Evolutionary conservation across 306 rosid species (phyloP), one percentile per base, ranked within the genome.

Genomic region (Cicer yamashitae): DNA sequence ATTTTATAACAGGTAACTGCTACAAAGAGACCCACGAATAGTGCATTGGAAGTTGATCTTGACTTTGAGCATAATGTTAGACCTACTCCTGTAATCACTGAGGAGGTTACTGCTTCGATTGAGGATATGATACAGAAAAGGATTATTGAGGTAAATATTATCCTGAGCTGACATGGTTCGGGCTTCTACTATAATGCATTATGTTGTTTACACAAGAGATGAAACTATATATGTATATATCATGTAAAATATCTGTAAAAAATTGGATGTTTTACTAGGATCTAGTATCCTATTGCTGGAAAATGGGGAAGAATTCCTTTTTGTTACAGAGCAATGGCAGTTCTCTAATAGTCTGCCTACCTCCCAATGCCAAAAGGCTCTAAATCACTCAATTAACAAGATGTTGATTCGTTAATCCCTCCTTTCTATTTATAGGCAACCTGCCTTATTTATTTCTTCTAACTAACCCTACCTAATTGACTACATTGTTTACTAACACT

Each of bases 61-160:
- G 97, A 94, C 73, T 94, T 90, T 85, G 93, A 92, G 71, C 97
- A 92, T 82, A 94, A 94, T 73, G 87, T 88, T 65, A 89, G 93
- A 82, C 97, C 97, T 56, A 85, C 89, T 17, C 97, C 97, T 58
- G 93, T 90, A 38, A 92, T 90, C 66, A 94, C 99, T 10, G 96
- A 94, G 84, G 99, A 92, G 73, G 85, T 90, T 77, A 92, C 97
- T 22, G 83, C 88, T 61, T 83, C 93, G 20, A 77, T 92, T 54
- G 99, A 94, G 88, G 97, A 92, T 25, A 79, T 90, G 66, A 92
- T 94, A 79, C 65, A 77, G 86, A 88, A 86, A 81, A 89, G 97
- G 86, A 89, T 94, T 58, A 67, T 75, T 47, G 89, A 89, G 96
- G 99, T 94, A 86, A 79, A 39, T 82, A 78, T 14, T 52, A 53